Percentiles rank a stretch among this genome's conserved stretches.
phyloP scores from a whole-genome alignment of 2,329 filamentous ascomycete genomes.

The Diaporthe vaccinii region DNA sequence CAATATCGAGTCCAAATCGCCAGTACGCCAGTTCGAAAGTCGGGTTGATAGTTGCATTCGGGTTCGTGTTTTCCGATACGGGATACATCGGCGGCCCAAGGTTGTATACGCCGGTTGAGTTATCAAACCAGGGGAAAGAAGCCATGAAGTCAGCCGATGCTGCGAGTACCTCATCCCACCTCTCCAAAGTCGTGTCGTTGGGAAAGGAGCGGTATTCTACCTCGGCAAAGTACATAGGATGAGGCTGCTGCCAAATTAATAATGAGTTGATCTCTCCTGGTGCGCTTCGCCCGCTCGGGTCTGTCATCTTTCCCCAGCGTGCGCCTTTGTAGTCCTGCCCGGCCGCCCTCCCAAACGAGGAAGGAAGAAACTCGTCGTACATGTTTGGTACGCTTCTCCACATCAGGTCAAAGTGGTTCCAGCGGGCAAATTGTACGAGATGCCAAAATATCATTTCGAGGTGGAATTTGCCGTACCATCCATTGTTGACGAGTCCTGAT shows the following conservation, averaged over 20 bases:
- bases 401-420: constrained; percentile 61
- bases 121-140: constrained; percentile 68
- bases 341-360: constrained; percentile 53
- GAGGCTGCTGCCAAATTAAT: constrained; percentile 74
- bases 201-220: constrained; percentile 64
- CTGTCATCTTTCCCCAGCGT: constrained; percentile 68
- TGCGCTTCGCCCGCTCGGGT: constrained; percentile 66
- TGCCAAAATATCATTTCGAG: constrained; percentile 70
- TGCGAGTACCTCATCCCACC: constrained; percentile 67
- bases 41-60: constrained; percentile 69
- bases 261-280: constrained; percentile 73
- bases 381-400: constrained; percentile 59
- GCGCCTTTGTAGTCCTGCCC: constrained; percentile 59
- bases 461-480: constrained; percentile 70
- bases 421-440: constrained; percentile 63
- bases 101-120: constrained; percentile 64
- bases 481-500: constrained; percentile 64
- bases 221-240: constrained; percentile 72
- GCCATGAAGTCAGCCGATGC: constrained; percentile 71
- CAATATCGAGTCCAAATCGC: constrained; percentile 70
- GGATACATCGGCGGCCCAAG: constrained; percentile 61
- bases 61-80: constrained; percentile 69
- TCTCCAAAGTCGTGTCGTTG: constrained; percentile 56
- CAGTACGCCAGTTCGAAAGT: constrained; percentile 74
- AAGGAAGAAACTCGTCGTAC: constrained; percentile 61